Percentiles rank a stretch among this genome's conserved stretches.
Evolutionary conservation across 2,329 filamentous ascomycete species (phyloP).

Genomic region (Eutypa lata): DNA sequence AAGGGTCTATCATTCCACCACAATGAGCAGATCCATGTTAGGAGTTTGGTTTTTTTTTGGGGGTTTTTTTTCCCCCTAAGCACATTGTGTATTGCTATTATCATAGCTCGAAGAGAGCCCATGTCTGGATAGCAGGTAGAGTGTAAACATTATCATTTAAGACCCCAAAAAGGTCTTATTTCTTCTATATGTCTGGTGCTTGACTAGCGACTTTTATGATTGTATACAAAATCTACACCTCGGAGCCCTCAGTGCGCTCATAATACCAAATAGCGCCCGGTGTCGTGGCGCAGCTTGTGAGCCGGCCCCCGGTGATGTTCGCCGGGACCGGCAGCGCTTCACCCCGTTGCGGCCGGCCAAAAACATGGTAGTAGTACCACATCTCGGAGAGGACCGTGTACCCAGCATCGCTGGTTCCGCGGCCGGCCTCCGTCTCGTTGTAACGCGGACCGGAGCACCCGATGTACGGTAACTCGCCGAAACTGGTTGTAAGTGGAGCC

Average conservation of each 20-base stretch:
- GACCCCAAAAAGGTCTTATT: no score
- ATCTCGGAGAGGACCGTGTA: constrained; percentile 57
- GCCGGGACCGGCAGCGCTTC: constrained; percentile 41
- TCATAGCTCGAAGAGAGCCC: no score
- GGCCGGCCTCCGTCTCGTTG: constrained; percentile 58
- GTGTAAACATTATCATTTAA: no score
- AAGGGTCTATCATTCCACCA: no score
- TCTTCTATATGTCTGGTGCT: no score
- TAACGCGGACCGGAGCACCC: constrained; percentile 59
- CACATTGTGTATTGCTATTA: no score
- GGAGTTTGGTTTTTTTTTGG: no score
- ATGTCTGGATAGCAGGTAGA: no score
- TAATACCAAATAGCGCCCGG: constrained; percentile 53
- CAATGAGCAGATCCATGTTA: no score
- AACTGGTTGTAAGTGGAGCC: constrained; percentile 43
- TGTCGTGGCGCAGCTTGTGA: constrained; percentile 54
- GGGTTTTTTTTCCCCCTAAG: no score
- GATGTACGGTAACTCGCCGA: constrained; percentile 56
- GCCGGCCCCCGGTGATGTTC: constrained; percentile 43
- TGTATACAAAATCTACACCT: constrained; percentile 7
- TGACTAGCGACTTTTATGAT: no score
- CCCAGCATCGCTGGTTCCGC: constrained; percentile 52
- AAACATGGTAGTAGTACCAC: constrained; percentile 65
- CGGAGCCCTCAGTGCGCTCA: constrained; percentile 43
- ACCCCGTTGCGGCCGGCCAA: constrained; percentile 53